Evolutionary conservation across 2,329 filamentous ascomycete species (phyloP).

Genomic region (Hypoxylon sp.): DNA sequence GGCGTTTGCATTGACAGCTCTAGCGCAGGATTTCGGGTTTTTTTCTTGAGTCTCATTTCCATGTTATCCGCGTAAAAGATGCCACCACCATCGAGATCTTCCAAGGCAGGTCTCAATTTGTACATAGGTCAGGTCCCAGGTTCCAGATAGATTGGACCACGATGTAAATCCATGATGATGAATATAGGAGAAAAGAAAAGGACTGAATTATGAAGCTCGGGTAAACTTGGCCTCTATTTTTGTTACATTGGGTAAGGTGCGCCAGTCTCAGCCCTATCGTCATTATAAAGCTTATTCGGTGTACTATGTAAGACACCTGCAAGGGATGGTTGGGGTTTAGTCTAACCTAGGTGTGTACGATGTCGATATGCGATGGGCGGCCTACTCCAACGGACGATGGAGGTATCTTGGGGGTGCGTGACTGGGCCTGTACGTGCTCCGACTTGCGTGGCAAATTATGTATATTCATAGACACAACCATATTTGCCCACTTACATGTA

Average conservation of each 20-base stretch:
- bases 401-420: neutral
- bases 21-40: constrained; percentile 1
- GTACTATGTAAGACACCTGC: neutral
- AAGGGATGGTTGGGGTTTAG: neutral
- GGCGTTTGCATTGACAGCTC: constrained; percentile 2
- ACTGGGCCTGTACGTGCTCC: neutral
- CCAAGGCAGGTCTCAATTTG: neutral
- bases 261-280: constrained; percentile 4
- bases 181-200: constrained; percentile 3
- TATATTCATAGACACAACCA: neutral
- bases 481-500: constrained; percentile 3
- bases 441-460: neutral
- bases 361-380: no score
- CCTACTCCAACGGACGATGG: neutral
- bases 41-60: neutral
- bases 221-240: neutral
- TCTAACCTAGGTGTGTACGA: no score
- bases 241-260: constrained; percentile 7
- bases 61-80: constrained; percentile 1
- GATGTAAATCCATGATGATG: neutral
- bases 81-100: neutral
- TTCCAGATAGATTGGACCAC: neutral
- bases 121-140: neutral
- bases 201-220: neutral
- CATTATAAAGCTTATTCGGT: constrained; percentile 9